Evolutionary conservation across 176 grass and related monocot genomes (phyloP), one percentile per base, ranked within the genome.

Genomic region (Coix lacrymajobi): DNA sequence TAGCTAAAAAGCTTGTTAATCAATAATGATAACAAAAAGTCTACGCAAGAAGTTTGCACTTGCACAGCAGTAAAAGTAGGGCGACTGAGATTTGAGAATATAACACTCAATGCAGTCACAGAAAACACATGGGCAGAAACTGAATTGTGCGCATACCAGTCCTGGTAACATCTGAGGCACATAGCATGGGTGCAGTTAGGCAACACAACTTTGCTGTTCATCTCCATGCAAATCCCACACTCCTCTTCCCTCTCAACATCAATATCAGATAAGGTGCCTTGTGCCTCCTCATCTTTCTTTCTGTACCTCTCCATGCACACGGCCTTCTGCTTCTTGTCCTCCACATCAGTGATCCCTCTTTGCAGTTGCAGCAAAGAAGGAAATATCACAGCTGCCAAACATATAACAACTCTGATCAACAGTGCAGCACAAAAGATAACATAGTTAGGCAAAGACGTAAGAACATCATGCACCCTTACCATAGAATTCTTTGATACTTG

Each of bases 231-330:
- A 67, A 94, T 94, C 56, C 92, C 92, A 4, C 96, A 98, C 87
- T 98, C 93, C 36, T 95, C 93, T 80, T 98, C 96, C 81, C 90
- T 90, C 71, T 98, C 96, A 3, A 84, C 85, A 40, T 98, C 96
- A 69, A 87, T 87, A 29, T 95, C 96, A 19, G 89, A 98, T 36
- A 90, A 62, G 17, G 75, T 71, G 60, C n/a, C 79, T 34, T 25
- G 81, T 56, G 88, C 87, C 0, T 90, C 91, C 22, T 90, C 83
- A 56, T 87, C 91, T 87, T 75, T 93, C 87, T 73, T 93, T 36
- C 69, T 88, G 80, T 92, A 95, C 68, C 73, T 91, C 88, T 98
- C 91, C 66, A 87, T 84, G 63, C 87, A 91, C 49, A 87, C 31
- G 12, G 77, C 87, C 62, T 89, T 95, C 79, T 93, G 92, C 72